Evolutionary conservation across 1,284 basidiomycete genomes (phyloP).

Genomic region (Irpex lacteus): DNA sequence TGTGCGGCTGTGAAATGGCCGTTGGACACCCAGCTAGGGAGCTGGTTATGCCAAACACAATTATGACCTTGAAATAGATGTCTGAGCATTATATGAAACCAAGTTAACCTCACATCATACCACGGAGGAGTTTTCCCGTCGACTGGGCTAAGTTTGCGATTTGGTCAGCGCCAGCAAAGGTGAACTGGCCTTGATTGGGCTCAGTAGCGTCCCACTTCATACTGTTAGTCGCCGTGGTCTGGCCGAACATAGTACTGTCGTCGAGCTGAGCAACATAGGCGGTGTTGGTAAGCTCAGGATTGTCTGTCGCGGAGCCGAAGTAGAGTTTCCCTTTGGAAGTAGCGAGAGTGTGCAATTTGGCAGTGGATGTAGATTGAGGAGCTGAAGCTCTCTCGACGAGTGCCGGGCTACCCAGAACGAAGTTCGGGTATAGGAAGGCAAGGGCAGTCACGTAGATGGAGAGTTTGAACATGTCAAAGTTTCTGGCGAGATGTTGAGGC

Average conservation of each 20-base stretch:
- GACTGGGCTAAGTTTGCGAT: conserved; percentile 40
- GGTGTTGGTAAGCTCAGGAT: conserved; percentile 42
- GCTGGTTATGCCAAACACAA: conserved; percentile 51
- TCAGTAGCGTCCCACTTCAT: conserved; percentile 59
- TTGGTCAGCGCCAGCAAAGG: conserved; percentile 38
- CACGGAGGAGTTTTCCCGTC: conserved; percentile 41
- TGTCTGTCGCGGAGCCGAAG: conserved; percentile 55
- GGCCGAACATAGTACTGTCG: conserved; percentile 40
- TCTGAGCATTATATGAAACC: background rate
- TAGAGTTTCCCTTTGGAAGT: conserved; percentile 47
- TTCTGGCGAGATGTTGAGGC: no score
- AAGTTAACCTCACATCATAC: conserved; percentile 17
- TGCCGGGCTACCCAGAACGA: background rate
- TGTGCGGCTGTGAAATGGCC: conserved; percentile 37
- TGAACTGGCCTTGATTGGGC: conserved; percentile 41
- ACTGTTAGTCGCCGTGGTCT: conserved; percentile 47
- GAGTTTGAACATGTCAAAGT: conserved; percentile 6
- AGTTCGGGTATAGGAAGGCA: background rate
- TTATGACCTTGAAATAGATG: conserved; percentile 30
- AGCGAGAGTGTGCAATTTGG: conserved; percentile 34
- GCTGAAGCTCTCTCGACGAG: background rate
- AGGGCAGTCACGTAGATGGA: background rate
- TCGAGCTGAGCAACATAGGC: conserved; percentile 39
- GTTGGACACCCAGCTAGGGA: conserved; percentile 43
- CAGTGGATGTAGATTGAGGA: conserved; percentile 12